Conservation (phyloP, 805 yeast species). For the Kluyveromyces aestuarii region DNA sequence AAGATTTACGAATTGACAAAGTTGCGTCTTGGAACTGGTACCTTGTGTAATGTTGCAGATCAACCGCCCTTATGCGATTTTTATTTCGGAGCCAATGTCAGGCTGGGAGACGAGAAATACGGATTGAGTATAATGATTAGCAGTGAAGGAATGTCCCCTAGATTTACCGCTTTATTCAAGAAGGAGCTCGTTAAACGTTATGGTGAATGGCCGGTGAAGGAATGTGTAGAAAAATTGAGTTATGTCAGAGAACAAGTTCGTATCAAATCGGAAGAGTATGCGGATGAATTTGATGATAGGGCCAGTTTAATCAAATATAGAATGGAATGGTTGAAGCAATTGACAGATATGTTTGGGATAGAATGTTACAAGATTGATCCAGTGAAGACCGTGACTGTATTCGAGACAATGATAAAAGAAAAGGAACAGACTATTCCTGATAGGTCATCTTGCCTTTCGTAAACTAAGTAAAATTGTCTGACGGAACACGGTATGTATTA, state of each 20-base stretch:
- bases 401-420: constrained; percentile 14
- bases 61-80: constrained; percentile 28
- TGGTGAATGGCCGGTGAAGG: constrained; percentile 13
- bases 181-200: constrained; percentile 17
- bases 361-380: constrained; percentile 19
- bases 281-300: not conserved
- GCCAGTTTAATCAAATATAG: constrained; percentile 17
- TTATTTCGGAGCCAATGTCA: constrained; percentile 28
- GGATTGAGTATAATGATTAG: constrained; percentile 19
- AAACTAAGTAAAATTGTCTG: too few species aligned
- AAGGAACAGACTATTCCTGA: not conserved
- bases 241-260: constrained; percentile 17
- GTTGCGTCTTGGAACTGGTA: constrained; percentile 17
- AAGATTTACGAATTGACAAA: constrained; percentile 17
- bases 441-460: not conserved
- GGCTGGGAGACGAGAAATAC: constrained; percentile 9
- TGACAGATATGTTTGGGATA: constrained; percentile 24
- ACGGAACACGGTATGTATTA: too few species aligned
- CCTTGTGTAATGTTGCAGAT: constrained; percentile 29
- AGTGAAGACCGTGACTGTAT: constrained; percentile 12
- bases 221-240: constrained; percentile 19
- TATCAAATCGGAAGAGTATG: constrained; percentile 3
- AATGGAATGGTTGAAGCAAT: constrained; percentile 25
- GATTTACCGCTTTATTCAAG: constrained; percentile 24
- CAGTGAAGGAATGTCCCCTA: constrained; percentile 27